Conservation (phyloP, 768 basidiomycete genomes). For the Phaffia tasmanica region DNA sequence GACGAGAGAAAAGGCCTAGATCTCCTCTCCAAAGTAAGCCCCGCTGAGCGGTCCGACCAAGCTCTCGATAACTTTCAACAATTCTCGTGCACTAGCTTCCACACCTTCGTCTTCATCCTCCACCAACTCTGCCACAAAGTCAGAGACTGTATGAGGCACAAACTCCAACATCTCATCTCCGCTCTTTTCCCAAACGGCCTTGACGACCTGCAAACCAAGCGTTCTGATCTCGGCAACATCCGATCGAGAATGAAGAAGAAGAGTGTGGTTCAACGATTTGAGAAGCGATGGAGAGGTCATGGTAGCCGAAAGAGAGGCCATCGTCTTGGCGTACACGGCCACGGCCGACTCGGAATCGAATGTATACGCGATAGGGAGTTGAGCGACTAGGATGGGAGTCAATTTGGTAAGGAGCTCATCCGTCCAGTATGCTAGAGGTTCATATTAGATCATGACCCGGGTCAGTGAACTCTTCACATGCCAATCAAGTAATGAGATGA, state of each 20-base stretch:
- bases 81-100: conserved; percentile 15
- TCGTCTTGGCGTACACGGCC: conserved; percentile 37
- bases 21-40: conserved; percentile 16
- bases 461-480: too few species aligned
- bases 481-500: not conserved
- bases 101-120: conserved; percentile 25
- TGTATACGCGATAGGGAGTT: conserved; percentile 41
- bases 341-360: conserved; percentile 24
- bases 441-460: too few species aligned
- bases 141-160: conserved; percentile 20
- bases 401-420: conserved; percentile 64
- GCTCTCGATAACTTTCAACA: conserved; percentile 15
- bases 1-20: too few species aligned
- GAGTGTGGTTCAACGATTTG: conserved; percentile 66
- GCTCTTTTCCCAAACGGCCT: conserved; percentile 63
- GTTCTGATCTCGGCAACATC: conserved; percentile 62
- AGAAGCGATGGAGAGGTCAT: conserved; percentile 54
- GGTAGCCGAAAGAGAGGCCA: conserved; percentile 47
- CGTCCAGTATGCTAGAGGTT: conserved; percentile 67
- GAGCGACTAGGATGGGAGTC: conserved; percentile 50
- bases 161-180: conserved; percentile 54
- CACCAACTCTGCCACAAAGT: conserved; percentile 23
- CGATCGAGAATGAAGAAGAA: conserved; percentile 81
- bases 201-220: conserved; percentile 56
- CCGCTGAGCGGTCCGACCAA: conserved; percentile 21